Conservation (phyloP, 148 eudicot species). For the Camellia granthamiana region DNA sequence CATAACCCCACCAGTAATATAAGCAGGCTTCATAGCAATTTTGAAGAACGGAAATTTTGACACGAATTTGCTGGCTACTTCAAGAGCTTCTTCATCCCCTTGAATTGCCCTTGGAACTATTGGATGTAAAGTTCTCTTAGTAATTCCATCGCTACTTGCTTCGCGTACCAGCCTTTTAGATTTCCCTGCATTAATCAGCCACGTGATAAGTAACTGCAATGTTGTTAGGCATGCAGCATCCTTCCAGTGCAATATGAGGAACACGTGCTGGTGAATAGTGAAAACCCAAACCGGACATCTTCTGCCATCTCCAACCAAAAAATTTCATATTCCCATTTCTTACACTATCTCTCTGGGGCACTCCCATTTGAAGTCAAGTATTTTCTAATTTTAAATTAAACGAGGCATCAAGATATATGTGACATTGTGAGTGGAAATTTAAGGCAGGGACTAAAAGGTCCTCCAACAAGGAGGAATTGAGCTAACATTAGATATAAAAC, state of each 20-base stretch:
- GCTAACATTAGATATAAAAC: neutral
- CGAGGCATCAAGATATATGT: neutral
- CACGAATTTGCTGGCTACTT: neutral
- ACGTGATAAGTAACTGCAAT: too few species aligned
- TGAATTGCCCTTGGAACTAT: neutral
- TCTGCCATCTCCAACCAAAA: neutral
- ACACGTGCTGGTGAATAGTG: neutral
- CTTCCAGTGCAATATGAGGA: neutral
- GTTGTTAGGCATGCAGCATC: too few species aligned
- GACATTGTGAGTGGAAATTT: neutral
- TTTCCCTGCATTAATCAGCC: slow-evolving; percentile 8
- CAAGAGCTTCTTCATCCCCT: neutral
- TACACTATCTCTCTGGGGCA: neutral
- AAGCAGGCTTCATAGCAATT: neutral
- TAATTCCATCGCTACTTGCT: neutral
- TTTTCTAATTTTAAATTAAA: neutral
- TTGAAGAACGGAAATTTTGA: slow-evolving; percentile 4
- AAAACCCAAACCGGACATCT: neutral
- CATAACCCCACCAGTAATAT: neutral
- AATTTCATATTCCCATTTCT: neutral
- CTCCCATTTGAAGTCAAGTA: neutral
- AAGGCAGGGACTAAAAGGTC: neutral
- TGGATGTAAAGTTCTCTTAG: neutral
- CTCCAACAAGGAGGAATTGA: neutral
- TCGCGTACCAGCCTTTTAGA: neutral